A percentile compares a stretch with the other conserved stretches of the same genome.
These are phyloP conservation scores for Aspergillus saccharolyticus DNA, from an alignment of 495 filamentous ascomycete genomes.

Conservation along the genomic window DNA sequence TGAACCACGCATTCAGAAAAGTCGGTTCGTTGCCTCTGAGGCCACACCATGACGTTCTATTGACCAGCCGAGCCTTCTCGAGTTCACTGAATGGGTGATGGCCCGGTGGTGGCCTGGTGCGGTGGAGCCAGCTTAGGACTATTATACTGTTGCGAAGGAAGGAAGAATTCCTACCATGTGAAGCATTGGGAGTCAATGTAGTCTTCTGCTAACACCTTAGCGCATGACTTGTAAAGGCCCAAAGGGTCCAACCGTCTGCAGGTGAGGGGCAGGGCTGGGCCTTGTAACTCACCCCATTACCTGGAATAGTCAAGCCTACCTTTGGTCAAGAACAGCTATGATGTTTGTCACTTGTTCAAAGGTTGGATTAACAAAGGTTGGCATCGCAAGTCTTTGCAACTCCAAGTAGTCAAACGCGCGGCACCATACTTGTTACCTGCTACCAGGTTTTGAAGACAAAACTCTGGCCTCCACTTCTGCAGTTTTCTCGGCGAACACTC, in stretches of 20 bases:
- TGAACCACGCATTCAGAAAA: neutral
- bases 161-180: neutral
- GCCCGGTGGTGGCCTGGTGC: neutral
- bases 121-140: neutral
- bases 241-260: neutral
- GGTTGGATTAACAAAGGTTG: no score
- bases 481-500: conserved; percentile 31
- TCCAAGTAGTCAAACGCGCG: neutral
- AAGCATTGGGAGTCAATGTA: no score
- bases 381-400: neutral
- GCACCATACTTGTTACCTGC: neutral
- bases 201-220: no score
- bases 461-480: conserved; percentile 7
- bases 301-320: no score
- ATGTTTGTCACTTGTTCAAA: no score
- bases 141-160: neutral
- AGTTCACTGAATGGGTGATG: neutral
- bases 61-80: neutral
- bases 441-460: neutral
- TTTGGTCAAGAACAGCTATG: no score
- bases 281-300: no score
- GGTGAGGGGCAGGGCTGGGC: neutral
- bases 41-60: neutral
- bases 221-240: no score
- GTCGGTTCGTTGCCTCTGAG: neutral